These are phyloP conservation scores for Quercus lobata DNA, from an alignment of 331 rosid species.

Conservation along the genomic window DNA sequence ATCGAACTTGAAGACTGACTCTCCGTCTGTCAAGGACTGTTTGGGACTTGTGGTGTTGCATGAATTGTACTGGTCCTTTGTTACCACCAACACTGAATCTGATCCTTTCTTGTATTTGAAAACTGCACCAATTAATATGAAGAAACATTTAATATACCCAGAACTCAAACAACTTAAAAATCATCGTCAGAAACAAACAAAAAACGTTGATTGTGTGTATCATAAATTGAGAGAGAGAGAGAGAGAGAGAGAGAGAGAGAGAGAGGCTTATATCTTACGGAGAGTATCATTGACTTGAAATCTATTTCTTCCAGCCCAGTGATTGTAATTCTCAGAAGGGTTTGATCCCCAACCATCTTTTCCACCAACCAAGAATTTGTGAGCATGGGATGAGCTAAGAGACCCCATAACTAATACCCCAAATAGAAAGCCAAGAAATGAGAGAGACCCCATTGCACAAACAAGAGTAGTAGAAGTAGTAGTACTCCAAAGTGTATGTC, in stretches of 20 bases:
- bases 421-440: constrained; percentile 14
- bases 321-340: constrained; percentile 46
- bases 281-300: constrained; percentile 69
- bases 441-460: constrained; percentile 20
- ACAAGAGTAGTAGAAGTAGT: neutral
- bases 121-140: constrained; percentile 28
- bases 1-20: constrained; percentile 37
- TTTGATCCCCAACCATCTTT: constrained; percentile 63
- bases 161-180: neutral
- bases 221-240: neutral
- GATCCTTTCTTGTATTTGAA: constrained; percentile 58
- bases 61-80: constrained; percentile 46
- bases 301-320: constrained; percentile 56
- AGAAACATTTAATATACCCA: neutral
- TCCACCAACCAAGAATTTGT: constrained; percentile 55
- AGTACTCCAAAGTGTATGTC: neutral
- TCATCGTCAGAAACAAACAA: neutral
- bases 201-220: neutral
- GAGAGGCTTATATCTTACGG: constrained; percentile 32
- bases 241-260: neutral
- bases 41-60: constrained; percentile 52
- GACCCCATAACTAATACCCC: constrained; percentile 3
- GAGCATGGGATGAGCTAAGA: constrained; percentile 26
- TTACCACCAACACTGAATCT: constrained; percentile 60
- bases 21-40: constrained; percentile 36